Base-by-base conservation (phyloP, 441 rosid species). In the Euphorbia schlechtendalii region DNA sequence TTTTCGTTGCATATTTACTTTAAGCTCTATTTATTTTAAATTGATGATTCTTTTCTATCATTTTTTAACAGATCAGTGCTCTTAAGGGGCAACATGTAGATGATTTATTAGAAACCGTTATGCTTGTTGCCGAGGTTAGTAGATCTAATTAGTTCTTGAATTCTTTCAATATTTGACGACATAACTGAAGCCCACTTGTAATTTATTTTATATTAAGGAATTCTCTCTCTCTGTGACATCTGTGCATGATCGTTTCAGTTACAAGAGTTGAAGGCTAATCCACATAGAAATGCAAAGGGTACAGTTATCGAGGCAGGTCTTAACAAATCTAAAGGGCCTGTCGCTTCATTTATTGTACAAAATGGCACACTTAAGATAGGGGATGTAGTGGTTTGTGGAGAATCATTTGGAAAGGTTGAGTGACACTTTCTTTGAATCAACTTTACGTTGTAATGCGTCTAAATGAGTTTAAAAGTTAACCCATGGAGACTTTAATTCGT, bases 101-200 rank as follows among this genome's bases (percentile, higher is more conserved):
- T 78, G 96, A 88, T 71, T 80, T 94, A 70, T 78, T 94, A 84
- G 99, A 94, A 82, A 94, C 92, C 52, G 83, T 86, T 65, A 87
- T 94, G 93, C 99, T 94, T 63, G 99, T 94, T 72, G 96, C 99
- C 21, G 99, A 94, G 96, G 99, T 94, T 67, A 74, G 89, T 76
- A 51, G 61, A 65, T 27, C 20, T 59, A 27, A 52, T 59, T 60
- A 34, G 41, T 45, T 61, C 67, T 68, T 27, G 4, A 61, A 41
- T 61, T 64, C 24, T 28, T 61, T 59, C 30, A n/a, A 17, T 25
- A 30, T 60, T 57, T 38, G 46, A 25, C 21, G 4, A 34, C 32
- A 12, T 32, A 58, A 30, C 65, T 52, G 51, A 62, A 8, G 41
- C 38, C 45, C 45, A 51, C 46, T 45, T 25, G 51, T 49, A 64